Base-by-base conservation (phyloP, 192 early-diverging fungal species). In the Linnemannia zychae region DNA sequence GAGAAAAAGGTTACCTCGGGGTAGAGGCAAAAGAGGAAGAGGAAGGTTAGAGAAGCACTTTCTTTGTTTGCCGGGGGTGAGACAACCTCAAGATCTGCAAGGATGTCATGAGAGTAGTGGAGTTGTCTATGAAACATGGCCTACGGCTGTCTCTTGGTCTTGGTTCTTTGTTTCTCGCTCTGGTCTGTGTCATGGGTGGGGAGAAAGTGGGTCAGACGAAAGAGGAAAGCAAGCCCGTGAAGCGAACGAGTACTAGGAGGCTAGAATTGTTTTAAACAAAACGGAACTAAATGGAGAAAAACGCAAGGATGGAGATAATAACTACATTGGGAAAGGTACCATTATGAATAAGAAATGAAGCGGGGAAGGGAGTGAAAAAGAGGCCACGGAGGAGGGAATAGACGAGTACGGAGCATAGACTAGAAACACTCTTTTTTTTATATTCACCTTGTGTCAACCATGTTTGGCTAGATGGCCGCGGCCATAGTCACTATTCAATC, bases 91-190 rank as follows among this genome's bases (percentile, higher is more conserved):
- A 9, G 40, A 63, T 31, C 12, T n/a, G 57, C 13, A 31, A 24
- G 22, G 2, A 28, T 11, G 57, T 33, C 57, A 28, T 63, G 57
- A 63, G 57, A 28, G 24, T 24, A 11, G 24, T n/a, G 24, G 57
- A 28, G 52, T 31, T 63, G 57, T 63, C 57, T 31, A 63, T 63
- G 57, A 63, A 63, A 63, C 57, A 9, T n/a, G 57, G 31, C 57
- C 57, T 63, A 63, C 57, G 24, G 28, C 57, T 31, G 57, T 0
- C 13, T 28, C 31, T 28, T 63, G 9, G 17, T 17, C 13, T 49
- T 49, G 48, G 5, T 17, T 15, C 4, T 47, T 7, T 47, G n/a
- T 57, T 9, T 2, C 22, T 53, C 52, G 1, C 22, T 24, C 52
- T 22, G 6, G 52, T n/a, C 52, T 57, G 52, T 20, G 52, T 24